Conservation (phyloP, 2,329 filamentous ascomycete genomes). For the Mycosphaerella arachidis region DNA sequence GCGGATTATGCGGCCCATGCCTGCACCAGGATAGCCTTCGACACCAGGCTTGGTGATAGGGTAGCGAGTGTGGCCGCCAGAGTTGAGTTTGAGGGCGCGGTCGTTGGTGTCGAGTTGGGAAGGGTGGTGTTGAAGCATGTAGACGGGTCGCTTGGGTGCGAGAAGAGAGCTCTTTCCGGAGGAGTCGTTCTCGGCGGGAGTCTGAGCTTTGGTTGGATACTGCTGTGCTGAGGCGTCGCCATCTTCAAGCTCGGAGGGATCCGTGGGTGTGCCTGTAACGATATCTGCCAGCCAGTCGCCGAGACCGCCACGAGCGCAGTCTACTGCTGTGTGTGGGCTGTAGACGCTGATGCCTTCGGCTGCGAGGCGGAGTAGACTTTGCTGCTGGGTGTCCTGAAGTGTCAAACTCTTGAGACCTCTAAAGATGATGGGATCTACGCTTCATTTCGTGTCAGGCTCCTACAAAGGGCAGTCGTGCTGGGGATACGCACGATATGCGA, state of each 20-base stretch:
- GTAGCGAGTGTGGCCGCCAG: conserved; percentile 47
- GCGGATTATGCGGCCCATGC: conserved; percentile 58
- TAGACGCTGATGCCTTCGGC: conserved; percentile 88
- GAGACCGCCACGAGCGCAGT: conserved; percentile 77
- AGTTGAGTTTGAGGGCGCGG: conserved; percentile 37
- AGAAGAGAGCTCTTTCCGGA: conserved; percentile 35
- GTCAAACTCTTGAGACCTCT: conserved; percentile 85
- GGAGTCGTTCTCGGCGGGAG: conserved; percentile 6
- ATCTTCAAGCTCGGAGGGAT: conserved; percentile 18
- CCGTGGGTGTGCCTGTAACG: conserved; percentile 56
- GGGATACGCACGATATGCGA: conserved; percentile 72
- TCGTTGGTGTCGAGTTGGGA: conserved; percentile 40
- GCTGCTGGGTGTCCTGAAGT: conserved; percentile 77
- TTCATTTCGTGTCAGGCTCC: conserved; percentile 29
- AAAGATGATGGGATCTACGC: conserved; percentile 90
- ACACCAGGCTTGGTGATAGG: conserved; percentile 50
- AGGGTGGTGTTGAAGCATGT: conserved; percentile 46
- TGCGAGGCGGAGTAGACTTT: conserved; percentile 73
- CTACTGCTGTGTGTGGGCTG: conserved; percentile 90
- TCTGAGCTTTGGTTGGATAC: conserved; percentile 8
- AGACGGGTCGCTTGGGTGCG: conserved; percentile 37
- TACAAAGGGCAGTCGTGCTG: not conserved
- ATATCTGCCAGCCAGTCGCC: conserved; percentile 93
- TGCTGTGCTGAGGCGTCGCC: conserved; percentile 6
- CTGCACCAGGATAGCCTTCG: conserved; percentile 46